phyloP scores from a whole-genome alignment of 257 asterid genomes.

The Nicotiana sylvestris region DNA sequence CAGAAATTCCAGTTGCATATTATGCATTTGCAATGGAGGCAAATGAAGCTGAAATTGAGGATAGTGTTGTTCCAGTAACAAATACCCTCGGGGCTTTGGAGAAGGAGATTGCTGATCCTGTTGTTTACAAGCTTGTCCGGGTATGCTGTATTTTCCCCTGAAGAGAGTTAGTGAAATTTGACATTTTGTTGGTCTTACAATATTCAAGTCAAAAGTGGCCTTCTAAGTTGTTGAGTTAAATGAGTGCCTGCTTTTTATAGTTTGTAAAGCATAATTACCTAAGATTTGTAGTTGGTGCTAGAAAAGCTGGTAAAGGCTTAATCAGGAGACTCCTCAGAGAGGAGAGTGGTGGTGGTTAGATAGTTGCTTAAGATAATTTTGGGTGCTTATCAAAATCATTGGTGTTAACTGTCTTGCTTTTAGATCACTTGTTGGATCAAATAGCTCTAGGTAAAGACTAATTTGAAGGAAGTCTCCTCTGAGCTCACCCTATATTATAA shows the following conservation, averaged over 20 bases:
- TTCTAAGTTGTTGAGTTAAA: not conserved
- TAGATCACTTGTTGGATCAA: not conserved
- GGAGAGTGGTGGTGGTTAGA: not conserved
- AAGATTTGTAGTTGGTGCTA: not conserved
- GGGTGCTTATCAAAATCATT: not conserved
- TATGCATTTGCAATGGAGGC: conserved; percentile 40
- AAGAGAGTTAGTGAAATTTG: not conserved
- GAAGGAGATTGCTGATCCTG: conserved; percentile 52
- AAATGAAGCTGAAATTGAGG: conserved; percentile 38
- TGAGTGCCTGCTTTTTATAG: not conserved
- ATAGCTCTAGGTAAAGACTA: not conserved
- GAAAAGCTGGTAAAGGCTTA: not conserved
- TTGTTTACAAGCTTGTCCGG: conserved; percentile 90
- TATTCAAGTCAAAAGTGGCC: not conserved
- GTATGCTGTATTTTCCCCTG: conserved; percentile 12
- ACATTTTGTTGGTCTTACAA: not conserved
- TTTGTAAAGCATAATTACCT: not conserved
- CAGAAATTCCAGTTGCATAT: conserved; percentile 34
- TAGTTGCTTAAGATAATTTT: not conserved
- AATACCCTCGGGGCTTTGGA: conserved; percentile 9
- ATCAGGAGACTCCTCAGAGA: not conserved
- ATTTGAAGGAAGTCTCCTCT: not conserved
- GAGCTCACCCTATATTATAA: not conserved
- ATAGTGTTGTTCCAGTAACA: conserved; percentile 14
- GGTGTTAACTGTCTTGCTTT: not conserved